phyloP scores from a whole-genome alignment of 2,329 filamentous ascomycete species.

The Lachnellula cervina region DNA sequence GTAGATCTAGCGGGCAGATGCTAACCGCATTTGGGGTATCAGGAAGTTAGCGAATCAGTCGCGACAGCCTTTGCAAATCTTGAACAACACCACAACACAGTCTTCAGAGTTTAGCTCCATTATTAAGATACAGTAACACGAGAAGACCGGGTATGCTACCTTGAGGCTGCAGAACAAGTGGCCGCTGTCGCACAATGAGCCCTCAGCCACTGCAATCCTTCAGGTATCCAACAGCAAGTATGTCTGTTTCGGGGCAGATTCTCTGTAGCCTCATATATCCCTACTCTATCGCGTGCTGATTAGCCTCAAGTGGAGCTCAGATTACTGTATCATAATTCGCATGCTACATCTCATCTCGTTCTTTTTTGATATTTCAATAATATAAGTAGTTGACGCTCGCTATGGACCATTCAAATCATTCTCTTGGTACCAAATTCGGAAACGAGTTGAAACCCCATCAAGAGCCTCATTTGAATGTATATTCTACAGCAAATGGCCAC shows the following conservation, averaged over 20 bases:
- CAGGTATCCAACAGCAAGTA: neutral
- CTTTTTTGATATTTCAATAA: too few relatives aligned
- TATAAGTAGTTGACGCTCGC: too few relatives aligned
- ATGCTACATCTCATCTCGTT: too few relatives aligned
- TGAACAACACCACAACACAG: neutral
- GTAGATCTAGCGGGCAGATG: too few relatives aligned
- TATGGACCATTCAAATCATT: neutral
- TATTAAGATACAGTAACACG: too few relatives aligned
- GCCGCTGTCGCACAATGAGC: neutral
- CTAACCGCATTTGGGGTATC: slow-evolving; percentile 7
- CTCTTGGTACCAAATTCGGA: neutral
- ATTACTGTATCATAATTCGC: neutral
- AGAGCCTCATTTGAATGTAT: neutral
- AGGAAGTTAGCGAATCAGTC: slow-evolving; percentile 5
- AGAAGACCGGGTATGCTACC: too few relatives aligned
- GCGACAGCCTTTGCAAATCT: neutral
- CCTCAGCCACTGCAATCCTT: neutral
- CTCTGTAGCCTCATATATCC: neutral
- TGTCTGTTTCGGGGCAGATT: neutral
- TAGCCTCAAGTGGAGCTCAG: neutral
- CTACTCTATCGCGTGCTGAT: neutral
- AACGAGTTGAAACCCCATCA: too few relatives aligned
- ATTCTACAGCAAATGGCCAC: slow-evolving; percentile 2
- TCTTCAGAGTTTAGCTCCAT: neutral
- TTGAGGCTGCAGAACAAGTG: too few relatives aligned